Percentiles rank a stretch among this genome's conserved stretches.
Conservation (phyloP, 768 basidiomycete species). For the Brasilioporus rufonigricans region DNA sequence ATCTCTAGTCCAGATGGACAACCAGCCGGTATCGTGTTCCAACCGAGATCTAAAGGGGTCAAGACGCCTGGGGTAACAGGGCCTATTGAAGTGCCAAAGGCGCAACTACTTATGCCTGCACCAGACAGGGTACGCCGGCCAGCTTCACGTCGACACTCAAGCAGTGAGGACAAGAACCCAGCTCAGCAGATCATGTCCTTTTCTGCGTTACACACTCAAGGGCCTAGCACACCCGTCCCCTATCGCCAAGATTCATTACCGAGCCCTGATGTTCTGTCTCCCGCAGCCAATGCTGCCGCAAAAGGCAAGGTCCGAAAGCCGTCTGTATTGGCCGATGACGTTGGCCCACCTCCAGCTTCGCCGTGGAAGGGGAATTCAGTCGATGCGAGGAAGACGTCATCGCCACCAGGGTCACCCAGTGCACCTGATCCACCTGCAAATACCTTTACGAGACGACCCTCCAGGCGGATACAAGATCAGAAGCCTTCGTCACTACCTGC, state of each 20-base stretch:
- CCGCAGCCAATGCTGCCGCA: slow-evolving; percentile 1
- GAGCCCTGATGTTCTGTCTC: slow-evolving; percentile 19
- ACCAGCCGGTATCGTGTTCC: slow-evolving; percentile 94
- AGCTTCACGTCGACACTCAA: slow-evolving; percentile 25
- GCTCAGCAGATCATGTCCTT: slow-evolving; percentile 28
- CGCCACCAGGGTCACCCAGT: slow-evolving; percentile 35
- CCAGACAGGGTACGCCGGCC: slow-evolving; percentile 29
- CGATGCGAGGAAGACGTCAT: slow-evolving; percentile 32
- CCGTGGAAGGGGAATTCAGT: slow-evolving; percentile 25
- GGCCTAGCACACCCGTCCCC: slow-evolving; percentile 8
- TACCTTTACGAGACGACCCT: slow-evolving; percentile 27
- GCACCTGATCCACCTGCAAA: slow-evolving; percentile 23
- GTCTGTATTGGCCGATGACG: slow-evolving; percentile 32
- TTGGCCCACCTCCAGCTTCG: slow-evolving; percentile 8
- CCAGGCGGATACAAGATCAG: slow-evolving; percentile 32
- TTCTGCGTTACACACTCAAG: slow-evolving; percentile 27
- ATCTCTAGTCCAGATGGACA: slow-evolving; percentile 93
- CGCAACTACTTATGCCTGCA: slow-evolving; percentile 31
- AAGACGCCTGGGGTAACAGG: slow-evolving; percentile 29
- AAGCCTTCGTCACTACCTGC: slow-evolving; percentile 27
- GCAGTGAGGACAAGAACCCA: slow-evolving; percentile 28
- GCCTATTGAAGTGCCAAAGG: slow-evolving; percentile 48
- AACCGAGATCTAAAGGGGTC: slow-evolving; percentile 57
- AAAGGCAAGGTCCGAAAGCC: slow-evolving; percentile 31
- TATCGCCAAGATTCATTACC: slow-evolving; percentile 26